Percentiles rank a stretch among this genome's conserved stretches.
phyloP scores from a whole-genome alignment of 257 asterid species.

The Thymus mandschuricus region DNA sequence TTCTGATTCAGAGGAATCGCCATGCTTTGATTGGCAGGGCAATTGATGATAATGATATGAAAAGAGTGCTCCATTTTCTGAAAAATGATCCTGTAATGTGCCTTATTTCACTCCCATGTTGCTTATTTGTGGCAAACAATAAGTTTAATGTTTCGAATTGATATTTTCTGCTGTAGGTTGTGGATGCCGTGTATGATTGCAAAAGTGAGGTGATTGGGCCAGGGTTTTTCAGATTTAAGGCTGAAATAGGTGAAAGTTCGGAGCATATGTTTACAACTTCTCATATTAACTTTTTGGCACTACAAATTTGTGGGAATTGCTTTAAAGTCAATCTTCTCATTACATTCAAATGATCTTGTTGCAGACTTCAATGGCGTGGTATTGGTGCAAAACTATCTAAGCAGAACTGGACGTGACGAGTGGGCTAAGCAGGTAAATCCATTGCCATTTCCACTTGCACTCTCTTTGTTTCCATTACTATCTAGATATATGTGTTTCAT shows the following conservation, averaged over 20 bases:
- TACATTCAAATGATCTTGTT: constrained; percentile 36
- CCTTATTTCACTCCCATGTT: constrained; percentile 22
- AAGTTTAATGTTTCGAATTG: constrained; percentile 25
- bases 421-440: constrained; percentile 88
- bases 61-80: constrained; percentile 79
- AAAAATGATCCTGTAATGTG: constrained; percentile 76
- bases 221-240: constrained; percentile 96
- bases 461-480: not conserved
- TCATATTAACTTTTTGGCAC: constrained; percentile 21
- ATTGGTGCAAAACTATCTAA: constrained; percentile 86
- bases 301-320: constrained; percentile 11
- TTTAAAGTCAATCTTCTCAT: not conserved
- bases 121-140: constrained; percentile 22
- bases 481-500: not conserved
- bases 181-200: constrained; percentile 91
- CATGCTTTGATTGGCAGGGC: constrained; percentile 98
- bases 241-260: constrained; percentile 81
- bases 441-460: not conserved
- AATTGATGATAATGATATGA: constrained; percentile 87
- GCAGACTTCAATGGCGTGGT: constrained; percentile 93
- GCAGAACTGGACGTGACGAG: constrained; percentile 88
- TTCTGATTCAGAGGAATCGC: constrained; percentile 96
- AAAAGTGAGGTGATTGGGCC: constrained; percentile 99
- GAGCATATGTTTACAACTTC: constrained; percentile 21
- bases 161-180: constrained; percentile 59